Conservation (phyloP, 73 alveolate genomes). For the Breviolum minutum region DNA sequence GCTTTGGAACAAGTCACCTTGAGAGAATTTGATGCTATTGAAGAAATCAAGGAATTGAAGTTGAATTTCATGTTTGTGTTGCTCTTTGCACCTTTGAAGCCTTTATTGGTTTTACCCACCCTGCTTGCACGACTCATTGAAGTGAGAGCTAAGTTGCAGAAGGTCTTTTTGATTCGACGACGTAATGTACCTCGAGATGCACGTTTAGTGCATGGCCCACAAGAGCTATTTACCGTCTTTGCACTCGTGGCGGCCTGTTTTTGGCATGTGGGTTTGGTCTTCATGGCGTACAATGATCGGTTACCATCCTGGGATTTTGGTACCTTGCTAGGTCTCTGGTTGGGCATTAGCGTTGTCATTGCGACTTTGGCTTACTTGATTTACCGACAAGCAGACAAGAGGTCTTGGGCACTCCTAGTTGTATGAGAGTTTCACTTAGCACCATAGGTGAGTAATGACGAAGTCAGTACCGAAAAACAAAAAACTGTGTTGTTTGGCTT, state of each 20-base stretch:
- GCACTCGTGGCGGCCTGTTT: not conserved
- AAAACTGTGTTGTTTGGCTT: too few species aligned
- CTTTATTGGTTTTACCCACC: conserved; percentile 44
- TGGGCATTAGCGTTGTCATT: not conserved
- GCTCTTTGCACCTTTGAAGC: conserved; percentile 34
- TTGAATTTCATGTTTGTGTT: conserved; percentile 15
- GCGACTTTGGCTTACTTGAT: not conserved
- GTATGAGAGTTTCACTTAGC: not conserved
- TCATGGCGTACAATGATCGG: not conserved
- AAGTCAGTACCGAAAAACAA: too few species aligned
- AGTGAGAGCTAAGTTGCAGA: conserved; percentile 66
- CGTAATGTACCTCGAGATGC: conserved; percentile 79
- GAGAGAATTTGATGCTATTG: not conserved
- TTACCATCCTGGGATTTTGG: not conserved
- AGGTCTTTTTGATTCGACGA: conserved; percentile 43
- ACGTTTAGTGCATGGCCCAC: conserved; percentile 48
- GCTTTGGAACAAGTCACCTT: not conserved
- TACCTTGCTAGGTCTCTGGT: not conserved
- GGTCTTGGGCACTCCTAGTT: conserved; percentile 21
- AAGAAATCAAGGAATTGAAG: conserved; percentile 26
- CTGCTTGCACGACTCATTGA: conserved; percentile 55
- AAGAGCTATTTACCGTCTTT: not conserved
- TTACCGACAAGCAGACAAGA: not conserved
- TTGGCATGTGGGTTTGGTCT: conserved; percentile 14
- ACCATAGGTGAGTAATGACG: too few species aligned